Base-by-base conservation (phyloP, 2,329 filamentous ascomycete genomes). In the Macrophomina phaseolina region DNA sequence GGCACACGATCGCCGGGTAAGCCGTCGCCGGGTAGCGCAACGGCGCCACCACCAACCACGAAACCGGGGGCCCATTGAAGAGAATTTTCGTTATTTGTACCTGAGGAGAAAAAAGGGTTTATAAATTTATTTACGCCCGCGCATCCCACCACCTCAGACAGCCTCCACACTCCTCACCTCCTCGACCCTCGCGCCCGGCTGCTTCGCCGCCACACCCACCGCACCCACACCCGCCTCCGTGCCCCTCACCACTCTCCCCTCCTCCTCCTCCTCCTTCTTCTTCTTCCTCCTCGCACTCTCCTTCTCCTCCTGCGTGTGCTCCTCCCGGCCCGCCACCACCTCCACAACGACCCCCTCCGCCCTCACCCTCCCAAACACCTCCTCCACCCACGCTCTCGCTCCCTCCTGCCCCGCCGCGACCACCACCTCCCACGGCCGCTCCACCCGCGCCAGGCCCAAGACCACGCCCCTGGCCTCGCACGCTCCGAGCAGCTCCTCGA, bases 371-470 rank as follows among this genome's bases (percentile, higher is more conserved):
- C 5, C 58, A 36, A 18, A 60, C 56, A 51, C 14, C 46, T 38
- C 49, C 7, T 46, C 3, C 18, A 60, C 40, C 12, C 23, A 23
- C 23, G 18, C 14, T 28, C 3, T 8, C 56, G n/a, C 40, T 7
- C 11, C 58, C 12, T 11, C 48, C 46, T 42, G 48, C 30, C 48
- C 48, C n/a, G 49, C 52, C 1, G 23, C 23, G 23, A 53, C 62
- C 3, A 64, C 62, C 8, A 53, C 40, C 52, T 64, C 62, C 16
- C 28, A 64, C 48, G 49, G 48, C 18, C 45, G 9, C 48, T 32
- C 34, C 71, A 77, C 36, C 30, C 30, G 16, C 32, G 58, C 42
- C n/a, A 62, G 12, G 40, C 58, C 58, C 28, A 51, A 32, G 42
- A 62, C 45, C 16, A 62, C 45, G n/a, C 58, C 58, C 42, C 9